A percentile compares a stretch with the other conserved stretches of the same genome.
phyloP scores from a whole-genome alignment of 495 filamentous ascomycete genomes.

The Letharia columbiana region DNA sequence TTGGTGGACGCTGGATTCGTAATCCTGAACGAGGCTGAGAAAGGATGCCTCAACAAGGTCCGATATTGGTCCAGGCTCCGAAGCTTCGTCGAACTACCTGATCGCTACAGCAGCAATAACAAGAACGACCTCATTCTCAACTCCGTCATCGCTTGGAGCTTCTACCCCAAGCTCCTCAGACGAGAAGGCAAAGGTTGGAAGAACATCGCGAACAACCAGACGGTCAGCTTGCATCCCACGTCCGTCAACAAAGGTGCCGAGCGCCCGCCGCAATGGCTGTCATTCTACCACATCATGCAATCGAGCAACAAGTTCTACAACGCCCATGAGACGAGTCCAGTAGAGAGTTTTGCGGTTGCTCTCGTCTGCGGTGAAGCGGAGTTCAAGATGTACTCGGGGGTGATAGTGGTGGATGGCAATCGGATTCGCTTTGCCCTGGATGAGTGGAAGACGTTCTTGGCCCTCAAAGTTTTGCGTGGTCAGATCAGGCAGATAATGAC shows the following conservation, averaged over 20 bases:
- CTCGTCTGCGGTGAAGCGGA: conserved; percentile 81
- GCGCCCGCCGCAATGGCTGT: conserved; percentile 61
- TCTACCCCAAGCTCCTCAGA: conserved; percentile 86
- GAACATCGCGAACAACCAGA: conserved; percentile 84
- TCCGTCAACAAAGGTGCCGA: conserved; percentile 72
- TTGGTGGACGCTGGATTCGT: conserved; percentile 77
- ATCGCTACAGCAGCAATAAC: conserved; percentile 61
- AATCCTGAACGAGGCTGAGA: conserved; percentile 59
- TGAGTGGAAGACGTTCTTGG: conserved; percentile 88
- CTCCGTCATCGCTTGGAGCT: conserved; percentile 80
- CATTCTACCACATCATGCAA: conserved; percentile 96
- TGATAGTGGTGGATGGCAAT: conserved; percentile 77
- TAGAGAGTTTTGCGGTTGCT: conserved; percentile 71
- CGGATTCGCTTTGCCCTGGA: conserved; percentile 74
- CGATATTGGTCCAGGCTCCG: conserved; percentile 53
- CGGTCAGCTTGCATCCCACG: conserved; percentile 70
- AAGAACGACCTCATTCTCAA: conserved; percentile 66
- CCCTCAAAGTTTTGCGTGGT: conserved; percentile 64
- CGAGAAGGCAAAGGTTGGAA: conserved; percentile 84
- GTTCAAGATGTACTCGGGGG: conserved; percentile 79
- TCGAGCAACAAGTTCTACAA: conserved; percentile 70
- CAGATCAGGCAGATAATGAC: conserved; percentile 64
- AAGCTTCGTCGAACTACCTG: conserved; percentile 71
- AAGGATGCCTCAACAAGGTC: conserved; percentile 50
- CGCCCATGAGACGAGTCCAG: conserved; percentile 79